Evolutionary conservation across 2,329 filamentous ascomycete species (phyloP), one percentile per base, ranked within the genome.

Genomic region (Aureobasidium sp.): DNA sequence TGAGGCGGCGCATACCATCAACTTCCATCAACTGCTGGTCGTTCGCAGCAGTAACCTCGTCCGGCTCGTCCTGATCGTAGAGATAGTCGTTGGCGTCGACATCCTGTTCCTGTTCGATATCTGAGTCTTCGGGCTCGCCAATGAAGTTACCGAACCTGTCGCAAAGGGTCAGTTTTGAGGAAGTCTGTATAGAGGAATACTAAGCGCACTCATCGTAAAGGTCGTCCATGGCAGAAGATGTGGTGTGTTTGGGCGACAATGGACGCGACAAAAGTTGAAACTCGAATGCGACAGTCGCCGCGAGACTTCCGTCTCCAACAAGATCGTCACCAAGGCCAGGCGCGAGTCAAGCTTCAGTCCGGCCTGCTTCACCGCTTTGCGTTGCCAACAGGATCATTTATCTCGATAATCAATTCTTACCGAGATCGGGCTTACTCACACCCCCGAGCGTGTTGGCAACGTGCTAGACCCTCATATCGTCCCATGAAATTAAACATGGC

Each of bases 91-190:
- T 91, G 69, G 89, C 87, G 71, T 84, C 84, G 63, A 85, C 85
- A 50, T 59, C 85, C 71, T 85, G 84, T 72, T 91, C 85, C 69
- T 90, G 93, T 71, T 92, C 93, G 71, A 89, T 88, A 72, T 96
- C 92, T 62, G 90, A 94, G 74, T 88, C 88, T 74, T 86, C 88
- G 70, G 90, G 90, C 76, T 97, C 94, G 72, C 94, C 94, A 73
- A 97, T 96, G 77, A 94, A 97, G 79, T 97, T 97, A 72, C 93
- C 93, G 78, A 97, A 97, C 81, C 91, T 95, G 68, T 30, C 39
- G 36, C 25, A 37, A 48, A 44, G 62, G 6, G 25, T 49, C n/a
- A 60, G 36, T 42, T 16, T 13, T 55, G 55, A 68, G 67, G 57
- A 47, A 29, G 32, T 57, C 14, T 34, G 45, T 49, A 42, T 1